Conservation (phyloP, 306 rosid species). For the Hippophae tibetana region DNA sequence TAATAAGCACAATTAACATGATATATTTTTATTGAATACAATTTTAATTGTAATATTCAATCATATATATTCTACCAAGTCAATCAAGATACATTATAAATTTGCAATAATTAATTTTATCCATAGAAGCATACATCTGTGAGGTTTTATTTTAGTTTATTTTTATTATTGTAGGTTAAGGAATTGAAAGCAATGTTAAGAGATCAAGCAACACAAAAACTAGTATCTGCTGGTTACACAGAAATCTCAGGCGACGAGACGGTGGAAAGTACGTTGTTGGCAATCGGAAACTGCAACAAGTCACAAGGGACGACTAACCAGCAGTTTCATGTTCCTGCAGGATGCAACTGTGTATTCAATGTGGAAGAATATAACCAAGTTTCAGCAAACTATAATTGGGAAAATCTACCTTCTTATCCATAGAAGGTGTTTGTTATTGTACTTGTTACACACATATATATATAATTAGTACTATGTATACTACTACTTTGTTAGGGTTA, state of each 20-base stretch:
- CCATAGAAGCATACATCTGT: no score
- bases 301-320: constrained; percentile 27
- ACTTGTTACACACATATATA: no score
- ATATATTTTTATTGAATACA: no score
- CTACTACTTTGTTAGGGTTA: no score
- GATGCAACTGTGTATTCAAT: constrained; percentile 41
- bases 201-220: constrained; percentile 48
- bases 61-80: no score
- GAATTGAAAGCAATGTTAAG: constrained; percentile 57
- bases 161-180: constrained; percentile 34
- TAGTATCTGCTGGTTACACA: constrained; percentile 43
- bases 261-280: constrained; percentile 62
- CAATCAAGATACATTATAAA: no score
- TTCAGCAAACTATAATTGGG: constrained; percentile 54
- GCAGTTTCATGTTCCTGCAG: constrained; percentile 31
- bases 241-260: constrained; percentile 78
- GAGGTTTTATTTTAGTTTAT: no score
- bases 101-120: no score
- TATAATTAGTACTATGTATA: no score
- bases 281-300: constrained; percentile 34
- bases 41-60: no score
- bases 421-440: background rate
- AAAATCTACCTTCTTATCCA: constrained; percentile 52
- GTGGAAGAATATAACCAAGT: constrained; percentile 51
- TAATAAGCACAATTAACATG: no score